These are phyloP conservation scores for Climacium dendroides DNA, from an alignment of 225 moss, liverwort and hornwort species.

Conservation along the genomic window DNA sequence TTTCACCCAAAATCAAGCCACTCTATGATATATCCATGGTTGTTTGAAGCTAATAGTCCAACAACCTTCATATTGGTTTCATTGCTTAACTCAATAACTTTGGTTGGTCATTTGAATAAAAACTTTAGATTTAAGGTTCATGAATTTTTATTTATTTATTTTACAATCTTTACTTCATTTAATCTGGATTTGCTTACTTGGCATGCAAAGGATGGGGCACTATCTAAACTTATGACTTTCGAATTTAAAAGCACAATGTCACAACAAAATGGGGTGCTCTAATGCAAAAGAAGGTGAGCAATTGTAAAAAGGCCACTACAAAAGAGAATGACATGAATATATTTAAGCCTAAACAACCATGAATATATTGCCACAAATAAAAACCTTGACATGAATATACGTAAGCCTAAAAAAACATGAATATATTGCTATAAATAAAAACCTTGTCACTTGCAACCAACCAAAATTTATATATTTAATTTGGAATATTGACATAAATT, in stretches of 20 bases:
- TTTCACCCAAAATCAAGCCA: accelerated
- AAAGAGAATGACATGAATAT: background rate
- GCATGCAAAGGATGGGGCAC: accelerated
- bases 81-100: background rate
- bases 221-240: background rate
- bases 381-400: too few species aligned
- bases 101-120: background rate
- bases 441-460: background rate
- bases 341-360: too few species aligned
- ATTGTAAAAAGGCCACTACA: accelerated
- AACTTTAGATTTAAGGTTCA: background rate
- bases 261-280: background rate
- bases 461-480: too few species aligned
- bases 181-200: background rate
- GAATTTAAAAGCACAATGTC: background rate
- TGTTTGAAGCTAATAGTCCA: background rate
- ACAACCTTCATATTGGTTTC: background rate
- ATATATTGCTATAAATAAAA: background rate
- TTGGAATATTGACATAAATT: background rate
- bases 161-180: background rate
- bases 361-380: background rate
- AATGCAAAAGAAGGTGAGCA: accelerated
- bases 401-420: too few species aligned
- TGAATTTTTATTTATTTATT: background rate
- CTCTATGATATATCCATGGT: background rate